phyloP scores from a whole-genome alignment of 352 stramenopile species.

The Globisporangium yorkense region DNA sequence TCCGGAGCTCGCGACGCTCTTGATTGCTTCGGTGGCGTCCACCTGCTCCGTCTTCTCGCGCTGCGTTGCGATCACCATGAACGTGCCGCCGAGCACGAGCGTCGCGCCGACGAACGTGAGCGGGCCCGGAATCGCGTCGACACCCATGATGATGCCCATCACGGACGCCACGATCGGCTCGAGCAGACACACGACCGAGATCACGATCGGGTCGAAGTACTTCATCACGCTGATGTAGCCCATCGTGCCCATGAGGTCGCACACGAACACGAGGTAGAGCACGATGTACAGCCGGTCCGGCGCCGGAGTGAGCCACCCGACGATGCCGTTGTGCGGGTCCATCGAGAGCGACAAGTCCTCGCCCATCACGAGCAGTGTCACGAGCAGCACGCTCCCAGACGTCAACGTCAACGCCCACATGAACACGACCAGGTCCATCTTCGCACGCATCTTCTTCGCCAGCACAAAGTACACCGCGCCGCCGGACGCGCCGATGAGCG shows the following conservation, averaged over 20 bases:
- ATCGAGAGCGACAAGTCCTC: constrained; percentile 65
- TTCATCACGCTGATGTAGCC: constrained; percentile 88
- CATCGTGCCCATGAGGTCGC: constrained; percentile 79
- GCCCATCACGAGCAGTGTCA: constrained; percentile 57
- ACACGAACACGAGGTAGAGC: constrained; percentile 83
- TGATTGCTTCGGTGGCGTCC: constrained; percentile 73
- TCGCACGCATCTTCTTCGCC: constrained; percentile 59
- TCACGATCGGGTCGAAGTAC: constrained; percentile 89
- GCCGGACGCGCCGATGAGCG: constrained; percentile 61
- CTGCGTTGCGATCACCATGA: constrained; percentile 70
- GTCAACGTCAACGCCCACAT: constrained; percentile 26
- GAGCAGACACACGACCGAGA: constrained; percentile 87
- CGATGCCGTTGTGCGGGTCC: constrained; percentile 68
- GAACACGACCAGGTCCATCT: constrained; percentile 72
- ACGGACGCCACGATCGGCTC: constrained; percentile 76
- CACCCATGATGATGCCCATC: constrained; percentile 65
- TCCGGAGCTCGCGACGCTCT: background rate
- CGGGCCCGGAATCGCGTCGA: constrained; percentile 70
- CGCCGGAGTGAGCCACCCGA: constrained; percentile 65
- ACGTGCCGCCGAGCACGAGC: constrained; percentile 63
- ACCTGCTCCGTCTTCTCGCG: constrained; percentile 18
- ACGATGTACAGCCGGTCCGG: constrained; percentile 62
- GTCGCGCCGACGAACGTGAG: constrained; percentile 60
- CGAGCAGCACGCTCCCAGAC: constrained; percentile 37
- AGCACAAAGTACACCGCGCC: constrained; percentile 72